Conservation (phyloP, 257 asterid species). For the Solanum neorickii region DNA sequence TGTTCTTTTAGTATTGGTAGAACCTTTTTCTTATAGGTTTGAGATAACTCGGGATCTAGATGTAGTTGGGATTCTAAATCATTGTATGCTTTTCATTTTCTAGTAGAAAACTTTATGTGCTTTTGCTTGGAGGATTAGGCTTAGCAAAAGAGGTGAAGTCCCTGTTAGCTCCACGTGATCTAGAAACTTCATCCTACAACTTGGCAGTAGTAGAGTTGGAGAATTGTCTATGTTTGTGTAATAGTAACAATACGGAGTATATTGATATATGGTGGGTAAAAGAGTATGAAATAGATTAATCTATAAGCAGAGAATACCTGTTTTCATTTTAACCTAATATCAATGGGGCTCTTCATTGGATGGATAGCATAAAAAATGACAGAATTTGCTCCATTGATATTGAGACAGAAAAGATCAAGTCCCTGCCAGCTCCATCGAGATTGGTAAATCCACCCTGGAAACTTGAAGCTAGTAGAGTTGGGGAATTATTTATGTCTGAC, state of each 20-base stretch:
- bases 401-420: too few relatives aligned
- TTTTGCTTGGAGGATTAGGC: not conserved
- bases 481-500: too few relatives aligned
- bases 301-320: too few relatives aligned
- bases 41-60: not conserved
- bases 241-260: not conserved
- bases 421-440: not conserved
- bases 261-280: not conserved
- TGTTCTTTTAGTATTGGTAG: not conserved
- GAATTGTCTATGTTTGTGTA: not conserved
- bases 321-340: too few relatives aligned
- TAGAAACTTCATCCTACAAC: not conserved
- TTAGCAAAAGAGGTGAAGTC: not conserved
- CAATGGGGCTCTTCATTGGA: too few relatives aligned
- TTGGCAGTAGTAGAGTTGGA: not conserved
- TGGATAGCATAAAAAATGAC: too few relatives aligned
- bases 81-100: too few relatives aligned
- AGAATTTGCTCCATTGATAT: too few relatives aligned
- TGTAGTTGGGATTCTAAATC: not conserved
- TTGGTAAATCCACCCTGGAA: not conserved
- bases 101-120: not conserved
- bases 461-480: too few relatives aligned
- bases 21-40: not conserved
- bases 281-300: not conserved
- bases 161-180: not conserved